Conservation (phyloP, 139 green algal genomes). For the Tetradesmus obliquus region DNA sequence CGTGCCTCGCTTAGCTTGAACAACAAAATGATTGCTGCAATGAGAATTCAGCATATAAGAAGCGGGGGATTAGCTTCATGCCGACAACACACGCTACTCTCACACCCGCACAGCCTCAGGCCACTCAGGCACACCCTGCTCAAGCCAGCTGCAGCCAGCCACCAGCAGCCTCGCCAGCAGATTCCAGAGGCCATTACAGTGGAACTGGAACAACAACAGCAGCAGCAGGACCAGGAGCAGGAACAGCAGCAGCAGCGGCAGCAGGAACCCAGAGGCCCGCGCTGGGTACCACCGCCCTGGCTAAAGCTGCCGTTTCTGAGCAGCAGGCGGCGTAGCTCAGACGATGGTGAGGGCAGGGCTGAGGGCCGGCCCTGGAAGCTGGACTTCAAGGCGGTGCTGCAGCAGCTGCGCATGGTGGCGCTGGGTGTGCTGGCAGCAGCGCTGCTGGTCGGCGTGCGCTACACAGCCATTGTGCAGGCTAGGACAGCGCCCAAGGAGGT, state of each 20-base stretch:
- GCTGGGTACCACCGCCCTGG: conserved; percentile 1
- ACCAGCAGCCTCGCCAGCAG: not conserved
- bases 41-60: not conserved
- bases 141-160: not conserved
- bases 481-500: conserved; percentile 46
- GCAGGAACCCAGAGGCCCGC: not conserved
- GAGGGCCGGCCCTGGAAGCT: not conserved
- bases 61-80: not conserved
- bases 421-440: conserved; percentile 4
- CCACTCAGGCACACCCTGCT: not conserved
- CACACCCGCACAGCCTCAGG: not conserved
- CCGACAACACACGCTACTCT: not conserved
- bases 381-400: not conserved
- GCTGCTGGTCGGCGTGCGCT: conserved; percentile 24
- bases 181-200: not conserved
- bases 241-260: not conserved
- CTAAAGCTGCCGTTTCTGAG: not conserved
- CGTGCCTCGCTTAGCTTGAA: not conserved
- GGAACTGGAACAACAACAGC: conserved; percentile 11
- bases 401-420: conserved; percentile 18
- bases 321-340: not conserved
- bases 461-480: not conserved
- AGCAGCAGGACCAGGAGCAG: conserved; percentile 3
- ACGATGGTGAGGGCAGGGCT: not conserved
- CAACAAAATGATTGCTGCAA: not conserved